Base-by-base conservation (phyloP, 2,329 filamentous ascomycete genomes). In the Aspergillus sp. region DNA sequence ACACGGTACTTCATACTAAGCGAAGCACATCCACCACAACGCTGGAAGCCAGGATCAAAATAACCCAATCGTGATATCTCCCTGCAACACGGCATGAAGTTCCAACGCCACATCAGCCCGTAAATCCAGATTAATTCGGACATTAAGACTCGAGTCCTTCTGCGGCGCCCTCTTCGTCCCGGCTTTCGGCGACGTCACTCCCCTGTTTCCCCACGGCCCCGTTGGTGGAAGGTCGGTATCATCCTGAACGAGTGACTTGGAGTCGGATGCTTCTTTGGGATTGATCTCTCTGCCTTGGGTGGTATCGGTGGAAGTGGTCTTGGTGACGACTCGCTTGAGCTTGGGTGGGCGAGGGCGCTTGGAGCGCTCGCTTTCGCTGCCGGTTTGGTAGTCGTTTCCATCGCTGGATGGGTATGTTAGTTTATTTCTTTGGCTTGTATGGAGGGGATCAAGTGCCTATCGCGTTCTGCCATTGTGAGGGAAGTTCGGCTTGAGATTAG, bases 41-140 rank as follows among this genome's bases (percentile, higher is more conserved):
- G 9, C 9, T 11, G 30, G 9, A 51, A 15, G 15, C 23, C 48
- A 50, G 19, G 5, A 51, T 28, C 43, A 54, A 15, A 61, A 61
- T 17, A 61, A 30, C 11, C 53, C 59, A 17, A 61, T 57, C 4
- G 59, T 61, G 11, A 61, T 22, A 47, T 61, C 53, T 11, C 59
- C 59, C 53, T 61, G 59, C 3, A 61, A 4, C 6, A 61, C 59
- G 0, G 59, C 59, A 43, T 61, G 59, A 1, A 61, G 38, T n/a
- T 61, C 59, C 34, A 61, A 13, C 6, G 47, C 25, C 5, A 61
- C 59, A 61, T 61, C 59, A 8, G 59, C 59, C 23, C 59, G 30
- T 46, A 61, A 30, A 25, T 61, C 59, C 52, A 61, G 15, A 52
- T 61, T 61, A 47, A 61, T 61, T 28, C 59, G 46, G 5, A 61